These are phyloP conservation scores for Termitomyces sp. DNA, from an alignment of 768 basidiomycete genomes.

Conservation along the genomic window DNA sequence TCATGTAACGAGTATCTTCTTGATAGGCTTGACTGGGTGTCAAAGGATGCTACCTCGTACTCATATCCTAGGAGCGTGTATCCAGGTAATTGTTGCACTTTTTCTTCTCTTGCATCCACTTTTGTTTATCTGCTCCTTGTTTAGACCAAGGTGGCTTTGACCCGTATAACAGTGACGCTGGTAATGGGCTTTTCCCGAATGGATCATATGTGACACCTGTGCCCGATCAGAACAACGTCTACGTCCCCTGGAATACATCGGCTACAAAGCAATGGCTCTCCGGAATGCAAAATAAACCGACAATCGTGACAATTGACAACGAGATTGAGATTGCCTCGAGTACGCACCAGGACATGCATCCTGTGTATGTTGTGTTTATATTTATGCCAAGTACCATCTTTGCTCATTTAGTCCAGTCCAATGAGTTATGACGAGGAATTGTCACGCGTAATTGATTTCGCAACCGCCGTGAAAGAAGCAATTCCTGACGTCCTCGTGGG, in stretches of 20 bases:
- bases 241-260: conserved; percentile 44
- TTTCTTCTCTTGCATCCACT: background rate
- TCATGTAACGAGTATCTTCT: background rate
- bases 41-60: conserved; percentile 48
- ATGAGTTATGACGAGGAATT: conserved; percentile 50
- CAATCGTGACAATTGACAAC: conserved; percentile 45
- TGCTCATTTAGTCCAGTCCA: conserved; percentile 22
- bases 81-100: conserved; percentile 27
- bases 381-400: background rate
- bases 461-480: conserved; percentile 36
- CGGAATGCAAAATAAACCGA: conserved; percentile 41
- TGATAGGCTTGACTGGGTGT: conserved; percentile 50
- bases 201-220: conserved; percentile 38
- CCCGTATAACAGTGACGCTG: conserved; percentile 44
- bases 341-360: conserved; percentile 57
- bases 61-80: conserved; percentile 41
- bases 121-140: background rate
- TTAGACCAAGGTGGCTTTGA: conserved; percentile 39
- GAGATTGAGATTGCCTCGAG: conserved; percentile 51
- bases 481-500: conserved; percentile 39
- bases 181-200: conserved; percentile 43
- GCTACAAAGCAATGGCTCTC: conserved; percentile 38
- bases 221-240: conserved; percentile 33
- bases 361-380: conserved; percentile 23
- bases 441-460: conserved; percentile 35